Conservation (phyloP, 2,329 filamentous ascomycete species). For the Tolypocladium pustulatum region DNA sequence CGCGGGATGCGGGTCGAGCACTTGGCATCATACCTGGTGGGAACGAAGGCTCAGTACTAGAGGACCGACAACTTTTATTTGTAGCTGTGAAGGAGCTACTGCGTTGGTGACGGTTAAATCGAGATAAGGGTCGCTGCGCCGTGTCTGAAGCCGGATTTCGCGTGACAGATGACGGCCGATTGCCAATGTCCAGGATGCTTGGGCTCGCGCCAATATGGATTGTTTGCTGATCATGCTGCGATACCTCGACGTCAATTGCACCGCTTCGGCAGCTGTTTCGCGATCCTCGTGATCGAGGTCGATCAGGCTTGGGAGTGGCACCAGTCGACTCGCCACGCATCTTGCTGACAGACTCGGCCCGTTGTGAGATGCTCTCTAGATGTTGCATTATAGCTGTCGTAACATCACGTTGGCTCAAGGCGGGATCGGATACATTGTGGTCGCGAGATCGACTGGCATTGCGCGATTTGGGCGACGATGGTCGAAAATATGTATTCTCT, state of each 20-base stretch:
- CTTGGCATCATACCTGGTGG: neutral
- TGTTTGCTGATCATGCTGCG: slow-evolving; percentile 1
- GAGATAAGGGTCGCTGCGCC: neutral
- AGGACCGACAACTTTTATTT: neutral
- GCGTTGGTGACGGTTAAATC: neutral
- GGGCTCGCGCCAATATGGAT: slow-evolving; percentile 17
- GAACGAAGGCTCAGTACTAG: neutral
- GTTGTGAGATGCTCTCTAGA: slow-evolving; percentile 11
- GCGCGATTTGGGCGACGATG: slow-evolving; percentile 23
- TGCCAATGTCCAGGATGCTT: slow-evolving; percentile 9
- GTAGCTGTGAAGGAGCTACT: neutral
- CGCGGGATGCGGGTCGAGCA: neutral
- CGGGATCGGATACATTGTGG: slow-evolving; percentile 13
- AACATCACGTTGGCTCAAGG: slow-evolving; percentile 2
- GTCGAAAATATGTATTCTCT: slow-evolving; percentile 7
- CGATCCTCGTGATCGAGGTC: slow-evolving; percentile 6
- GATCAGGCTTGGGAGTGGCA: slow-evolving; percentile 1
- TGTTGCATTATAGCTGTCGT: slow-evolving; percentile 9
- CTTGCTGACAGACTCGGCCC: slow-evolving; percentile 13
- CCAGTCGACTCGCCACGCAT: neutral
- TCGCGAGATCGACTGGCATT: slow-evolving; percentile 20
- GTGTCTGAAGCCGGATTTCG: neutral
- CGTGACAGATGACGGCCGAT: neutral
- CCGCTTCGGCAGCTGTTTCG: slow-evolving; percentile 8
- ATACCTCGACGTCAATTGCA: neutral